Conservation (phyloP, 192 early-diverging fungal genomes). For the Chytriomyces sp. region DNA sequence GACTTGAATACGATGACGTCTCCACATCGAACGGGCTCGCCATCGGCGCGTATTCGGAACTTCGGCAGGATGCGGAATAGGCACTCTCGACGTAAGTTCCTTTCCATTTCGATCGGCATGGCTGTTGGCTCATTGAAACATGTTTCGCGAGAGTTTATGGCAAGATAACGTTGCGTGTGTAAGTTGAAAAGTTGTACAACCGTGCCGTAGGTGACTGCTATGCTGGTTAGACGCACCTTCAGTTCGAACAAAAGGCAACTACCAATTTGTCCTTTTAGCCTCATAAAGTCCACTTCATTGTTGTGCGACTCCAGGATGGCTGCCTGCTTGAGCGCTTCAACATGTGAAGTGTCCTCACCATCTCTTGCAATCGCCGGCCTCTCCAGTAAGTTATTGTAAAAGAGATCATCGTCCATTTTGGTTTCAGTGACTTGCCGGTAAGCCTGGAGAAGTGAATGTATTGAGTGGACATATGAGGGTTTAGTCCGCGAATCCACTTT, state of each 20-base stretch:
- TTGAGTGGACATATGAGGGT: conserved; percentile 5
- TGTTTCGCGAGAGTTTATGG: conserved; percentile 30
- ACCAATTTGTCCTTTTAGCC: conserved; percentile 33
- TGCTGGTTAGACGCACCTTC: neutral
- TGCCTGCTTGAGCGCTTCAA: conserved; percentile 26
- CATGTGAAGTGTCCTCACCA: neutral
- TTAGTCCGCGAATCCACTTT: neutral
- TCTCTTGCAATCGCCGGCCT: neutral
- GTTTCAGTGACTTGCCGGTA: conserved; percentile 10
- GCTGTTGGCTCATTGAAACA: conserved; percentile 22
- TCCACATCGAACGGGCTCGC: conserved; percentile 37
- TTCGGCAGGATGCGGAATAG: conserved; percentile 42
- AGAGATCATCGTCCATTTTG: conserved; percentile 31
- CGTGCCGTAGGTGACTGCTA: conserved; percentile 33
- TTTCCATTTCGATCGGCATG: conserved; percentile 30
- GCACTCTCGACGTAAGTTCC: conserved; percentile 13
- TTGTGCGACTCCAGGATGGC: conserved; percentile 29
- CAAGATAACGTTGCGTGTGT: conserved; percentile 22
- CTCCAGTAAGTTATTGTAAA: conserved; percentile 8
- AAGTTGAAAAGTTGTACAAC: conserved; percentile 37
- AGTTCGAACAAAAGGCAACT: neutral
- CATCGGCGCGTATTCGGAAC: conserved; percentile 40
- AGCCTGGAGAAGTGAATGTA: neutral
- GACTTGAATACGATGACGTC: conserved; percentile 37
- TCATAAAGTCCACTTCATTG: conserved; percentile 34